Evolutionary conservation across 331 rosid species (phyloP), one percentile per base, ranked within the genome.

Genomic region (Spiraea crenata): DNA sequence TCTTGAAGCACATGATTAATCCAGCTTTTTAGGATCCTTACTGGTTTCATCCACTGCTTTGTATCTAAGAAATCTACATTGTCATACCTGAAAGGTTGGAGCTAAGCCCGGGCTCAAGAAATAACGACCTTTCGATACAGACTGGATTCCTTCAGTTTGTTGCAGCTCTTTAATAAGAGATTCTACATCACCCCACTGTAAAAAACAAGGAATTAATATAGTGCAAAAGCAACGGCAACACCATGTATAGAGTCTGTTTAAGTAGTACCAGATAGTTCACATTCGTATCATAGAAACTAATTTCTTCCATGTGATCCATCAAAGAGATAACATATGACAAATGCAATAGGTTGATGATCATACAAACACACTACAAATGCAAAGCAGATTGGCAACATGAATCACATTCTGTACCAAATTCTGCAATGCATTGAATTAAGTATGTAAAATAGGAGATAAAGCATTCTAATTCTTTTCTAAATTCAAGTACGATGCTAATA

Each of bases 31-130:
- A 6, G 4, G 10, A 35, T 31, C 63, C 41, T 57, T 35, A 57
- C 6, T 13, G 3, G 35, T 35, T 55, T 20, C 25, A 31, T 55
- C 60, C 35, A 55, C 16, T 10, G 35, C 9, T 8, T 4, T 57
- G 17, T 31, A 42, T n/a, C 17, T 15, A 79, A 35, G 16, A 51
- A 67, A 49, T 5, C 6, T 9, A 9, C 34, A 47, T 74, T 25
- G 54, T 41, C 10, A 15, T 79, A 87, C 99, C 96, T 95, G 99
- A 79, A 95, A 95, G 40, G 96, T 87, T 46, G 99, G 99, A 79
- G 97, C 93, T 79, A 95, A 89, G 69, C 95, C 99, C 14, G 97
- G 99, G 82, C 99, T 95, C 78, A 84, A 80, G 93, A 91, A 89
- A 81, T 86, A 85, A 61, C 88, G 89, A 72, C 96, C 99, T 87